phyloP scores from a whole-genome alignment of 805 yeast species.

The Komagataella populi region DNA sequence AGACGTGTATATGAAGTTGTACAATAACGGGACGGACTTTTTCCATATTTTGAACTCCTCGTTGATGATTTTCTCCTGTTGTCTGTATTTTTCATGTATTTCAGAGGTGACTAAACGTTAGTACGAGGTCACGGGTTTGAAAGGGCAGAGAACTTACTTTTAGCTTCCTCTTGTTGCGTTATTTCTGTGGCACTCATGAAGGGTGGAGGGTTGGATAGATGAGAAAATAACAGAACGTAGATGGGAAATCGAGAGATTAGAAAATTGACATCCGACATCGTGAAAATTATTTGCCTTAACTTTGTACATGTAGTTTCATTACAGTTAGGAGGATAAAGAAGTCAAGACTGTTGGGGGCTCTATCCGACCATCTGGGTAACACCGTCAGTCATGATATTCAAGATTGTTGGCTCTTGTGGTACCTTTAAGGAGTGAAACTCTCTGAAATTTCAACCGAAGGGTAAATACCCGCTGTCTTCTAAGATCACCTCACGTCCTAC shows the following conservation, averaged over 20 bases:
- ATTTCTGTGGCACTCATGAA: background rate
- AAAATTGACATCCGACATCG: background rate
- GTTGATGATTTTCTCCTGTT: conserved; percentile 48
- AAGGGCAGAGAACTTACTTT: background rate
- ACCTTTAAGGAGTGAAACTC: too few relatives aligned
- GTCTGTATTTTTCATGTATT: conserved; percentile 26
- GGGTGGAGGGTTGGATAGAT: background rate
- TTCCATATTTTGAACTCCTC: conserved; percentile 81
- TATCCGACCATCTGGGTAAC: too few relatives aligned
- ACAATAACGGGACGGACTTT: conserved; percentile 67
- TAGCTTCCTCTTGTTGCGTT: background rate
- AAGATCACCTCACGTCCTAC: too few relatives aligned
- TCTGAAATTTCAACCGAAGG: too few relatives aligned
- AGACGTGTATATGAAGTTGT: conserved; percentile 58
- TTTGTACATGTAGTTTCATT: too few relatives aligned
- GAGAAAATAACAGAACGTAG: background rate
- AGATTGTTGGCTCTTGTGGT: too few relatives aligned
- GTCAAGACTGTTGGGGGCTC: too few relatives aligned
- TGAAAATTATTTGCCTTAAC: background rate
- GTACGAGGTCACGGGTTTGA: background rate
- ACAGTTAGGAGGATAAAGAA: too few relatives aligned
- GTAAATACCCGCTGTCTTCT: too few relatives aligned
- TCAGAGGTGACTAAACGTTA: background rate
- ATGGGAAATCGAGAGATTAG: background rate
- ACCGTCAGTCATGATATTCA: too few relatives aligned